Conservation (phyloP, 1,284 basidiomycete species). For the Ganoderma multipileum region DNA sequence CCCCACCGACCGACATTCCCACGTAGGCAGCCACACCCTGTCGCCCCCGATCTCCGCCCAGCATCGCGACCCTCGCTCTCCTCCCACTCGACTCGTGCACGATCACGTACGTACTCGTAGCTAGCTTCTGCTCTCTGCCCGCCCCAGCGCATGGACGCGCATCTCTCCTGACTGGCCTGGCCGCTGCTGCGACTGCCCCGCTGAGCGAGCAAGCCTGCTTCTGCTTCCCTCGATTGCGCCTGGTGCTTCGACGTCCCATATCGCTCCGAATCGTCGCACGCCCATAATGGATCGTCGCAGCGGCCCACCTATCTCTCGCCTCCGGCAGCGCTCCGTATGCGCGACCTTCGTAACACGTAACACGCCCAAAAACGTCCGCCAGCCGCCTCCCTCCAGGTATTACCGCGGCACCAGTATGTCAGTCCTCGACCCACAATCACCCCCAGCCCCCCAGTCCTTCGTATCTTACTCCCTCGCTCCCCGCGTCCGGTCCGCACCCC, state of each 20-base stretch:
- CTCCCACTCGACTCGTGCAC: neutral
- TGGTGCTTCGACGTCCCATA: neutral
- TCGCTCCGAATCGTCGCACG: slow-evolving; percentile 1
- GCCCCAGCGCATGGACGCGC: neutral
- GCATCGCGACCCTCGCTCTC: neutral
- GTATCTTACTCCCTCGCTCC: neutral
- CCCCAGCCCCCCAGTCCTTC: neutral
- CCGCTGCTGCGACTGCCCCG: neutral
- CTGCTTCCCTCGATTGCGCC: neutral
- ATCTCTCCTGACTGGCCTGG: neutral
- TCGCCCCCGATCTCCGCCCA: neutral
- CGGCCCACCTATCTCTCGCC: neutral
- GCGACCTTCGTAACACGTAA: slow-evolving; percentile 1
- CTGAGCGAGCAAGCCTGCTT: neutral
- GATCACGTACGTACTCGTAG: neutral
- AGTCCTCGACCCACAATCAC: neutral
- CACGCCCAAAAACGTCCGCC: slow-evolving; percentile 8
- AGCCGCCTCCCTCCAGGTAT: neutral
- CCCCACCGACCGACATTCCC: slow-evolving; percentile 2
- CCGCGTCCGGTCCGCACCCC: neutral
- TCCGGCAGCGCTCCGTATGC: slow-evolving; percentile 1
- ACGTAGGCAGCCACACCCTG: neutral
- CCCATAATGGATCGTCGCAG: slow-evolving; percentile 1
- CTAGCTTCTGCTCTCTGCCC: neutral
- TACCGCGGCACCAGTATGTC: neutral